Conservation (phyloP, 2,329 filamentous ascomycete genomes). For the Trichophyton mentagrophytes region DNA sequence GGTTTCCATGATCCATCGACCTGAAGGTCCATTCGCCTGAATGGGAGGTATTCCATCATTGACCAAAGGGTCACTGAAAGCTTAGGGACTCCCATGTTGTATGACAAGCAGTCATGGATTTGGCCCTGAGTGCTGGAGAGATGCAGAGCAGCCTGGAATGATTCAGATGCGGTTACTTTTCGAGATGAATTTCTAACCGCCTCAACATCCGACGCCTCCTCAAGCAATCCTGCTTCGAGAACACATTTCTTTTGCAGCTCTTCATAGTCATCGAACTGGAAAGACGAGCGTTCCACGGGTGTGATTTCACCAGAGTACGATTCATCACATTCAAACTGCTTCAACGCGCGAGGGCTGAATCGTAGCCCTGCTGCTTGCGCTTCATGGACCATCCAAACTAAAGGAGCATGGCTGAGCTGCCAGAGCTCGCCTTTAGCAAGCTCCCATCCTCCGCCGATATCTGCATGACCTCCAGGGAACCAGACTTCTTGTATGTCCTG, state of each 20-base stretch:
- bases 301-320: conserved; percentile 28
- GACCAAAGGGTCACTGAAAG: conserved; percentile 56
- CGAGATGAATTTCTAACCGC: background rate
- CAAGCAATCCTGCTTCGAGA: background rate
- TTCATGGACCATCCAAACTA: conserved; percentile 44
- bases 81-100: conserved; percentile 44
- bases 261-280: background rate
- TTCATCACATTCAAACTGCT: conserved; percentile 51
- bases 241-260: background rate
- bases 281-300: conserved; percentile 19
- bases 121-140: conserved; percentile 40
- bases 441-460: conserved; percentile 44
- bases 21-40: conserved; percentile 66
- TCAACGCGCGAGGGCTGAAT: conserved; percentile 57
- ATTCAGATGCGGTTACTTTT: conserved; percentile 18
- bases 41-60: conserved; percentile 70
- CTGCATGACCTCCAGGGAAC: conserved; percentile 44
- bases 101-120: conserved; percentile 61
- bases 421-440: conserved; percentile 20
- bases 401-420: conserved; percentile 38
- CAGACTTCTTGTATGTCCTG: conserved; percentile 42
- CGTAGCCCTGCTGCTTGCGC: conserved; percentile 51
- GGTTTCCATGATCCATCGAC: conserved; percentile 63
- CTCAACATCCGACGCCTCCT: background rate
- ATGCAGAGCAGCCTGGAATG: conserved; percentile 48